Evolutionary conservation across 2,329 filamentous ascomycete species (phyloP).

Genomic region (Colletotrichum sp.): DNA sequence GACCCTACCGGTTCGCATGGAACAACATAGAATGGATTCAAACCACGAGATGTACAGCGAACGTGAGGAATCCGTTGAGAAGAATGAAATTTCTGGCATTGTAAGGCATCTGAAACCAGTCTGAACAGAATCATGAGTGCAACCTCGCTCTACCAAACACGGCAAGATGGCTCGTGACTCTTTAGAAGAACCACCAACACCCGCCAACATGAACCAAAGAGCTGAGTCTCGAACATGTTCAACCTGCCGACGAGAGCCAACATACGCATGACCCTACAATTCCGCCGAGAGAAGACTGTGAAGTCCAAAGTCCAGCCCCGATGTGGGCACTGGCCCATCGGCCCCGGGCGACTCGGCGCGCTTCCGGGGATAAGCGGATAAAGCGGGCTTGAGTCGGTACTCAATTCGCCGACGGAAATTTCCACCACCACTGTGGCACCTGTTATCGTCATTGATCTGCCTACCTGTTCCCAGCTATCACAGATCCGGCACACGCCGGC

Average conservation of each 20-base stretch:
- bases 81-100: neutral
- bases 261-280: neutral
- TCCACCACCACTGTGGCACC: neutral
- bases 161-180: neutral
- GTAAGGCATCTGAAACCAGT: neutral
- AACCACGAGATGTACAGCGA: neutral
- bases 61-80: neutral
- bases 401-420: conserved; percentile 13
- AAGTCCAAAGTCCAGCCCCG: neutral
- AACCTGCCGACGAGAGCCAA: neutral
- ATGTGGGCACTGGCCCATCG: neutral
- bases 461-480: neutral
- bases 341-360: neutral
- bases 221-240: neutral
- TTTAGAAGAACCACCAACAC: neutral
- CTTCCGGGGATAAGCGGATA: conserved; percentile 15
- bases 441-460: conserved; percentile 13
- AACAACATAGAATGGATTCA: neutral
- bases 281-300: neutral
- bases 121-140: neutral
- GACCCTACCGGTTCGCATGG: neutral
- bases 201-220: neutral
- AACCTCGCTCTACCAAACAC: neutral
- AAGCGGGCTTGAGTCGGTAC: neutral
- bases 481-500: neutral